A percentile compares a stretch with the other conserved stretches of the same genome.
These are phyloP conservation scores for Rhizophora apiculata DNA, from an alignment of 345 rosid genomes.

Conservation along the genomic window DNA sequence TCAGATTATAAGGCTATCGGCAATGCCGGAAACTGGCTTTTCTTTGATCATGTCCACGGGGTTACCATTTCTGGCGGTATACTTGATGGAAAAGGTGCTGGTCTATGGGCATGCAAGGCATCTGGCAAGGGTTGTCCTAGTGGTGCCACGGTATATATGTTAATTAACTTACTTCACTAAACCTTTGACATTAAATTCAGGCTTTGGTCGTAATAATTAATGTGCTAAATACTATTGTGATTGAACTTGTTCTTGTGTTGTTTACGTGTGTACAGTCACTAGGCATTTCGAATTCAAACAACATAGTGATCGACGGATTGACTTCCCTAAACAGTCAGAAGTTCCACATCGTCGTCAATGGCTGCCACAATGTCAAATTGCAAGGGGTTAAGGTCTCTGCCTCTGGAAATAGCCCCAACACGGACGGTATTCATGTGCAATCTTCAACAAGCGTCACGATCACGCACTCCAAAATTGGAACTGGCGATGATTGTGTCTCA, in stretches of 20 bases:
- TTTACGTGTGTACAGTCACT: slow-evolving; percentile 31
- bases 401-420: slow-evolving; percentile 59
- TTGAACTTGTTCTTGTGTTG: not conserved
- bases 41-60: slow-evolving; percentile 41
- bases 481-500: slow-evolving; percentile 68
- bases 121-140: slow-evolving; percentile 54
- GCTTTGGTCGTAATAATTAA: too few species aligned
- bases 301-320: slow-evolving; percentile 41
- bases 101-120: slow-evolving; percentile 62
- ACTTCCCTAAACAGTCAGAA: slow-evolving; percentile 53
- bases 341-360: slow-evolving; percentile 51
- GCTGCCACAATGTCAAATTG: slow-evolving; percentile 50
- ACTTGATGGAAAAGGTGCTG: slow-evolving; percentile 60
- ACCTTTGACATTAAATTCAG: too few species aligned
- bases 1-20: slow-evolving; percentile 43
- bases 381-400: slow-evolving; percentile 45
- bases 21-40: slow-evolving; percentile 45
- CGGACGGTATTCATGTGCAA: slow-evolving; percentile 70
- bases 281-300: slow-evolving; percentile 44
- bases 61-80: slow-evolving; percentile 56
- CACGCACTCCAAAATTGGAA: slow-evolving; percentile 35
- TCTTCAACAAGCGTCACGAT: slow-evolving; percentile 44
- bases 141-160: slow-evolving; percentile 57
- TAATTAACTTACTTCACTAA: not conserved
- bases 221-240: not conserved